Evolutionary conservation across 805 yeast genomes (phyloP), one percentile per base, ranked within the genome.

Genomic region (Schizosaccharomyces octosporus): DNA sequence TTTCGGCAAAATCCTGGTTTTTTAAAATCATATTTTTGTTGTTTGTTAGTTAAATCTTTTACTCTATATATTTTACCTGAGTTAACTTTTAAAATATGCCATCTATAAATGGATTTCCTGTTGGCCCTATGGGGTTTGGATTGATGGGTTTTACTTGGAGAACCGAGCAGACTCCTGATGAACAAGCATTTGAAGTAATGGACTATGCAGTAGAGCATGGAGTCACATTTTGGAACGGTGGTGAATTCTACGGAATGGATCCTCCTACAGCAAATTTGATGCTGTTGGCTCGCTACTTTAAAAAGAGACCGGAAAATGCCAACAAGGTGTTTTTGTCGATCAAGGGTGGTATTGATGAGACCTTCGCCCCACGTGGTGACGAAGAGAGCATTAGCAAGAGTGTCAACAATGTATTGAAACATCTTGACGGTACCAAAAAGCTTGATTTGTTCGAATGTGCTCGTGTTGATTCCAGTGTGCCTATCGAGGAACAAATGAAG

Each of bases 91-190:
- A 2, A 36, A 43, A 17, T 2, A 62, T 62, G 64, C 36, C 54
- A 21, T 24, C 31, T 39, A 15, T 64, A 5, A 59, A 57, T 17
- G 63, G 64, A 21, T 59, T 59, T 54, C 51, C 60, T n/a, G 62
- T 66, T 60, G 69, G 67, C 58, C 65, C 60, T 5, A 43, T 68
- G 51, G 95, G 95, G 55, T 81, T 78, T 65, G 95, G 96, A 57
- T 76, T 87, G 64, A 86, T 88, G 95, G 79, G 84, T 62, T 75
- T 85, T 69, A 85, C 95, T 0, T 81, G 85, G 86, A 75, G 77
- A 48, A 78, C 82, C 0, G 64, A 55, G 17, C 69, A 24, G 19
- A 51, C n/a, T 17, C 57, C 82, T 13, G 66, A 74, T 59, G 79
- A 76, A 24, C 73, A 73, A 59, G 80, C 84, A 0, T 73, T 79